Percentiles rank a stretch among this genome's conserved stretches.
These are phyloP conservation scores for Hanseniaspora occidentalis DNA, from an alignment of 805 yeast genomes.

Conservation along the genomic window DNA sequence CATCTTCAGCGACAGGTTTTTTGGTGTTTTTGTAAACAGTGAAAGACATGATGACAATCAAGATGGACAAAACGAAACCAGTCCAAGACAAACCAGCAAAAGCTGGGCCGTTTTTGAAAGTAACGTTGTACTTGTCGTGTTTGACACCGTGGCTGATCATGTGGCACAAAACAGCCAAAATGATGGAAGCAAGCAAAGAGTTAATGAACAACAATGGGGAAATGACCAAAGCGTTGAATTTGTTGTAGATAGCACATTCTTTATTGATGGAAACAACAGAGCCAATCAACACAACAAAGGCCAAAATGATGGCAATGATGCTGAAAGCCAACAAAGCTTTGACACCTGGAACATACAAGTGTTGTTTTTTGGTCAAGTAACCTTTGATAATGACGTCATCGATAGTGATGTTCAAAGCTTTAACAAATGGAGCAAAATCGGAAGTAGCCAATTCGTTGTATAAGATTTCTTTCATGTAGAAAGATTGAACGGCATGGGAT, in stretches of 20 bases:
- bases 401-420: slow-evolving; percentile 16
- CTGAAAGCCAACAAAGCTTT: slow-evolving; percentile 20
- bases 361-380: slow-evolving; percentile 18
- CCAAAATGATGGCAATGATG: slow-evolving; percentile 15
- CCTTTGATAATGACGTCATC: slow-evolving; percentile 21
- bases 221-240: slow-evolving; percentile 9
- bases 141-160: slow-evolving; percentile 23
- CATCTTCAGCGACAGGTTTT: slow-evolving; percentile 1
- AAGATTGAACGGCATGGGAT: slow-evolving; percentile 22
- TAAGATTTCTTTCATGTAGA: slow-evolving; percentile 21
- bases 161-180: slow-evolving; percentile 17
- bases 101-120: slow-evolving; percentile 15
- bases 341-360: slow-evolving; percentile 23
- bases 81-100: slow-evolving; percentile 22
- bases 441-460: slow-evolving; percentile 19
- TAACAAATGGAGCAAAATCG: slow-evolving; percentile 20
- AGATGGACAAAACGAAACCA: slow-evolving; percentile 16
- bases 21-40: background rate
- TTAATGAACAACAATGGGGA: slow-evolving; percentile 12
- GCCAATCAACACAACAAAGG: slow-evolving; percentile 13
- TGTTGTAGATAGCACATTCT: slow-evolving; percentile 3
- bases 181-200: slow-evolving; percentile 19
- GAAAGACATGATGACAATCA: slow-evolving; percentile 10
- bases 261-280: slow-evolving; percentile 1
- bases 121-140: slow-evolving; percentile 20